These are phyloP conservation scores for Papilionanthe hybrid DNA, from an alignment of 116 monocot genomes.

Conservation along the genomic window DNA sequence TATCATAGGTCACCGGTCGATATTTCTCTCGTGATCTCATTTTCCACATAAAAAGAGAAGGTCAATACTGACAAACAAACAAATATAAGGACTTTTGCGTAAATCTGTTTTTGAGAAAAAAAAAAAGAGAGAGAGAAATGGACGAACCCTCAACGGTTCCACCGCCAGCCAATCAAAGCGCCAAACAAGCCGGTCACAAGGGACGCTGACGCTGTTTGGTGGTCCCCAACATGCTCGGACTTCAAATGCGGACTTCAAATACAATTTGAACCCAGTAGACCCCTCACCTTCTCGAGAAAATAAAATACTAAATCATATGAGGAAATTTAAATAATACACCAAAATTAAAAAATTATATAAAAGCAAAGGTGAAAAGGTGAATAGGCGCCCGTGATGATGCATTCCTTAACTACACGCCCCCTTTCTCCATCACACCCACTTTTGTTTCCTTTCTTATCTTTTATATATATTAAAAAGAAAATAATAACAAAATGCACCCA, in stretches of 20 bases:
- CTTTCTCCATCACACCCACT: constrained; percentile 3
- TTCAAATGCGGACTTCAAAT: constrained; percentile 22
- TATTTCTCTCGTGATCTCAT: neutral
- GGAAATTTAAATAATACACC: neutral
- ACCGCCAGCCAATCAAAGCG: neutral
- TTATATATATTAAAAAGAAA: neutral
- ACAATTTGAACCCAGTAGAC: too few relatives aligned
- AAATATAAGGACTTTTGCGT: neutral
- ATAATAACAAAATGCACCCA: neutral
- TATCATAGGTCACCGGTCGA: neutral
- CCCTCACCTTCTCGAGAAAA: neutral
- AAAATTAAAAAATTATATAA: neutral
- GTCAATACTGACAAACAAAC: neutral
- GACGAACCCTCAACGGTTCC: neutral
- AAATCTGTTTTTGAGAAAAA: neutral
- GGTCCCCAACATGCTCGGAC: constrained; percentile 14
- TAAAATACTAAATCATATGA: neutral
- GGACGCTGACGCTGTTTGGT: constrained; percentile 18
- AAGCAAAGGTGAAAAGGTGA: neutral
- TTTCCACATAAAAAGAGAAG: neutral
- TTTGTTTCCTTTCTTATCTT: constrained; percentile 1
- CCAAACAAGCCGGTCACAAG: neutral
- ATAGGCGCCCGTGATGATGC: constrained; percentile 15
- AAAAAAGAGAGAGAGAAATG: neutral
- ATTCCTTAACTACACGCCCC: constrained; percentile 27